Evolutionary conservation across 179 eudicot genomes (phyloP).

Genomic region (Carnegiea gigantea): DNA sequence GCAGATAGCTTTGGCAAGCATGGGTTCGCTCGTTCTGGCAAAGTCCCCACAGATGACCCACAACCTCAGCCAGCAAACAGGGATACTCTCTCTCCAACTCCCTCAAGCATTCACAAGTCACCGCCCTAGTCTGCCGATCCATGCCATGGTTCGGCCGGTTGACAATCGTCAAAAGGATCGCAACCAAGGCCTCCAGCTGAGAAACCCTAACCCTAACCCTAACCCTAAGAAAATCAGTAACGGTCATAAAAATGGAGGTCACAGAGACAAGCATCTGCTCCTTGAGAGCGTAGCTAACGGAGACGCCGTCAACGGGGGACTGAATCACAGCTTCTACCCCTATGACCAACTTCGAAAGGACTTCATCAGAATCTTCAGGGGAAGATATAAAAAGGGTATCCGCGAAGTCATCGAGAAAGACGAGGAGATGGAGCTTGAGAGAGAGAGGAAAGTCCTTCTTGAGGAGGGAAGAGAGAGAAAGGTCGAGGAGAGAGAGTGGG

Average conservation of each 20-base stretch:
- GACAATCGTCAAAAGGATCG: slow-evolving; percentile 56
- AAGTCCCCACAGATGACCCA: slow-evolving; percentile 70
- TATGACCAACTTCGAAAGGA: slow-evolving; percentile 40
- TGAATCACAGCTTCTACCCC: slow-evolving; percentile 49
- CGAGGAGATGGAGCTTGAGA: slow-evolving; percentile 44
- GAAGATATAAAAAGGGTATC: slow-evolving; percentile 10
- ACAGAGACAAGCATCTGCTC: slow-evolving; percentile 65
- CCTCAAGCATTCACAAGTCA: slow-evolving; percentile 84
- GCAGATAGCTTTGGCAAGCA: slow-evolving; percentile 56
- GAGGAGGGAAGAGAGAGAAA: slow-evolving; percentile 62
- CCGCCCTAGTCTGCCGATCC: slow-evolving; percentile 68
- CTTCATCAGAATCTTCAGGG: not conserved
- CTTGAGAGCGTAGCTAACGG: slow-evolving; percentile 47
- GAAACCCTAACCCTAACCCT: slow-evolving; percentile 25
- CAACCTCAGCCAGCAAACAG: slow-evolving; percentile 57
- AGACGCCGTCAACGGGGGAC: slow-evolving; percentile 55
- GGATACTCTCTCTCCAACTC: slow-evolving; percentile 81
- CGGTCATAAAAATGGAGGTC: slow-evolving; percentile 45
- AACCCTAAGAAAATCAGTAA: slow-evolving; percentile 12
- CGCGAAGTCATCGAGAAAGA: slow-evolving; percentile 40
- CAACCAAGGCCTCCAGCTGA: slow-evolving; percentile 50
- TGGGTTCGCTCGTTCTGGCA: slow-evolving; percentile 85
- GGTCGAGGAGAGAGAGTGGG: slow-evolving; percentile 49
- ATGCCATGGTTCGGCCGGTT: slow-evolving; percentile 84
- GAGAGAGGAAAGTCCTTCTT: slow-evolving; percentile 51